phyloP scores from a whole-genome alignment of 2,329 filamentous ascomycete genomes.

The Exophiala oligosperma region DNA sequence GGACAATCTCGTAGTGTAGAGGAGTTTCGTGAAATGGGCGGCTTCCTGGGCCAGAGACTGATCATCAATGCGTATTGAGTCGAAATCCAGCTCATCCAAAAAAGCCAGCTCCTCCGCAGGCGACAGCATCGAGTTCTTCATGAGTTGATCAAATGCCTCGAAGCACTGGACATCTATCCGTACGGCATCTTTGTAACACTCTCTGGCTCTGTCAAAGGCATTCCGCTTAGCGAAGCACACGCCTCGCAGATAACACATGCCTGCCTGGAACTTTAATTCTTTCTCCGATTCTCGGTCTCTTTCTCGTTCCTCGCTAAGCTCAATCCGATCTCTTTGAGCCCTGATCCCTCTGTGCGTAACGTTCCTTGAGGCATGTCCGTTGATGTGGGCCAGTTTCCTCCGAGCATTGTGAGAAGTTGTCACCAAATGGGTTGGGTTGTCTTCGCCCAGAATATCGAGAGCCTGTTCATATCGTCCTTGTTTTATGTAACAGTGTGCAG shows the following conservation, averaged over 20 bases:
- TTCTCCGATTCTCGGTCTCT: slow-evolving; percentile 68
- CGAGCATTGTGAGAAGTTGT: slow-evolving; percentile 62
- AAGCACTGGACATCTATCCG: slow-evolving; percentile 97
- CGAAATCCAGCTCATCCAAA: slow-evolving; percentile 85
- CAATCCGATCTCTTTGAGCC: slow-evolving; percentile 52
- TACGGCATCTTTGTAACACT: slow-evolving; percentile 97
- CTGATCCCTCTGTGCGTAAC: slow-evolving; percentile 51
- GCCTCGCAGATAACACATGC: slow-evolving; percentile 94
- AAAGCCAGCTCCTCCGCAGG: slow-evolving; percentile 90
- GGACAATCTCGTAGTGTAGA: slow-evolving; percentile 92
- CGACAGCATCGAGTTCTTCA: slow-evolving; percentile 90
- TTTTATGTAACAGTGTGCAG: slow-evolving; percentile 91
- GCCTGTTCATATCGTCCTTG: slow-evolving; percentile 89
- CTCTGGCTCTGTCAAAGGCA: slow-evolving; percentile 92
- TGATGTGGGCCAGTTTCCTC: slow-evolving; percentile 70
- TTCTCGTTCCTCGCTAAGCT: slow-evolving; percentile 57
- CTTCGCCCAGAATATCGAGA: slow-evolving; percentile 80
- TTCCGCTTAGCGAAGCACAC: slow-evolving; percentile 97
- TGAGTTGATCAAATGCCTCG: slow-evolving; percentile 95
- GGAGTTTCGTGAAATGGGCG: slow-evolving; percentile 89
- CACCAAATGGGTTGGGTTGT: slow-evolving; percentile 88
- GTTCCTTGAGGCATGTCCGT: slow-evolving; percentile 50
- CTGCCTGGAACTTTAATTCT: slow-evolving; percentile 85
- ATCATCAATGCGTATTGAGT: slow-evolving; percentile 71
- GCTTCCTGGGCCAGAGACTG: slow-evolving; percentile 75